Conservation (phyloP, 192 early-diverging fungal species). For the Dispira simplex region DNA sequence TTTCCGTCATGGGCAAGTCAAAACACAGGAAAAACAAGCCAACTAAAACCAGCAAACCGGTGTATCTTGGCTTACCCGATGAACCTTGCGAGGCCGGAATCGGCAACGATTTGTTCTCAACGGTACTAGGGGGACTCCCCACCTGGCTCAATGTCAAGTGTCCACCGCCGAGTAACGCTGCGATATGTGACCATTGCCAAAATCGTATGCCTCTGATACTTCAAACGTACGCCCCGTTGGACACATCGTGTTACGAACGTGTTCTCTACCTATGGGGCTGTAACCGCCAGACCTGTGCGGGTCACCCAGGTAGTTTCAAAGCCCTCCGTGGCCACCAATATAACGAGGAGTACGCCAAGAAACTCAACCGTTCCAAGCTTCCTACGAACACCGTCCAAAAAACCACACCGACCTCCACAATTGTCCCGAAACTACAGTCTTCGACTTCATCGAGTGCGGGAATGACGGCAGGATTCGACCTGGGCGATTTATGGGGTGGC, state of each 20-base stretch:
- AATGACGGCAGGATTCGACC: constrained; percentile 13
- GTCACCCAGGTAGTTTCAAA: constrained; percentile 38
- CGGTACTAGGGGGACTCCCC: background rate
- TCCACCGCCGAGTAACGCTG: background rate
- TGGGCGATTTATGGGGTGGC: constrained; percentile 26
- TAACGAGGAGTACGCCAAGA: constrained; percentile 43
- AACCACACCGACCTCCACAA: no score
- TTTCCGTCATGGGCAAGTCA: background rate
- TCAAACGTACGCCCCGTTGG: constrained; percentile 61
- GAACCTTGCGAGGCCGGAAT: background rate
- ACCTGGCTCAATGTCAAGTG: background rate
- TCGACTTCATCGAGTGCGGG: background rate
- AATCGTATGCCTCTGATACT: constrained; percentile 44
- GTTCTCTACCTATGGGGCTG: constrained; percentile 71
- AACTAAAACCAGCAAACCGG: background rate
- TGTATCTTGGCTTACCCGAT: constrained; percentile 10
- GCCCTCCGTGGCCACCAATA: constrained; percentile 44
- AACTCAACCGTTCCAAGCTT: constrained; percentile 25
- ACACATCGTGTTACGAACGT: constrained; percentile 50
- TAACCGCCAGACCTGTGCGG: constrained; percentile 56
- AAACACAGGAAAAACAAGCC: background rate
- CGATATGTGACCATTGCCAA: constrained; percentile 39
- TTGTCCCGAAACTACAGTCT: constrained; percentile 1
- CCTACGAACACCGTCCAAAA: background rate
- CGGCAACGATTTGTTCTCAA: constrained; percentile 5